phyloP scores from a whole-genome alignment of 192 early-diverging fungal species.

The Coemansia sp. region DNA sequence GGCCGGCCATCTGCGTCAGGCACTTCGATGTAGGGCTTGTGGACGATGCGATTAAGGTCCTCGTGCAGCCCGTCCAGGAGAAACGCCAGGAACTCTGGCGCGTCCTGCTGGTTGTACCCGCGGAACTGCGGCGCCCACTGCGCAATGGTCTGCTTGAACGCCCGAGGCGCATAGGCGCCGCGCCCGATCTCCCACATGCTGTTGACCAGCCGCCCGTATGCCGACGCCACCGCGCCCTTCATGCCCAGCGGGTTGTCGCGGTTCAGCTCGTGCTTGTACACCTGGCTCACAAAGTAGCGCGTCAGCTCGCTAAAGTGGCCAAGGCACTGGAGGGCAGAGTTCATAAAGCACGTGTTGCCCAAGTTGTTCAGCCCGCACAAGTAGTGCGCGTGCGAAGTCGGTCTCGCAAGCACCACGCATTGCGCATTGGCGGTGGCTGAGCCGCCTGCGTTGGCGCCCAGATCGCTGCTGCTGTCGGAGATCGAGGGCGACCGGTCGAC shows the following conservation, averaged over 20 bases:
- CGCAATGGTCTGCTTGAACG: conserved; percentile 71
- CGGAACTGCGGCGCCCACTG: conserved; percentile 58
- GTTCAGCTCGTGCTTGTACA: conserved; percentile 68
- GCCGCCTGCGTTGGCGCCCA: conserved; percentile 2
- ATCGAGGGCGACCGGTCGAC: conserved; percentile 2
- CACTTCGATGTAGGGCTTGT: conserved; percentile 79
- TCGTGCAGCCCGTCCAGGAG: conserved; percentile 87
- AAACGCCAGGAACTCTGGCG: conserved; percentile 81
- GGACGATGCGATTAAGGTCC: conserved; percentile 79
- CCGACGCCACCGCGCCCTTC: conserved; percentile 70
- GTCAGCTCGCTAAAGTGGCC: conserved; percentile 72
- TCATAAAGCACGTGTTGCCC: conserved; percentile 96
- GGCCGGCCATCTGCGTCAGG: conserved; percentile 72
- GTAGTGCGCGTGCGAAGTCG: conserved; percentile 37
- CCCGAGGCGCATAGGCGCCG: conserved; percentile 68
- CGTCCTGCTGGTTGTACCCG: conserved; percentile 85
- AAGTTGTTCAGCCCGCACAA: conserved; percentile 76
- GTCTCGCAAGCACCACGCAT: not conserved
- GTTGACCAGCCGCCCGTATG: conserved; percentile 68
- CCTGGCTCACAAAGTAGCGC: conserved; percentile 63
- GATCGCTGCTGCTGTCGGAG: not conserved
- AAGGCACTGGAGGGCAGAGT: conserved; percentile 89
- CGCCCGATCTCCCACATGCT: conserved; percentile 63
- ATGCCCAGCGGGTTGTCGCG: conserved; percentile 74
- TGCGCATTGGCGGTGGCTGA: not conserved